Percentiles rank a stretch among this genome's conserved stretches.
Conservation (phyloP, 2,329 filamentous ascomycete genomes). For the Aspergillus proliferans region DNA sequence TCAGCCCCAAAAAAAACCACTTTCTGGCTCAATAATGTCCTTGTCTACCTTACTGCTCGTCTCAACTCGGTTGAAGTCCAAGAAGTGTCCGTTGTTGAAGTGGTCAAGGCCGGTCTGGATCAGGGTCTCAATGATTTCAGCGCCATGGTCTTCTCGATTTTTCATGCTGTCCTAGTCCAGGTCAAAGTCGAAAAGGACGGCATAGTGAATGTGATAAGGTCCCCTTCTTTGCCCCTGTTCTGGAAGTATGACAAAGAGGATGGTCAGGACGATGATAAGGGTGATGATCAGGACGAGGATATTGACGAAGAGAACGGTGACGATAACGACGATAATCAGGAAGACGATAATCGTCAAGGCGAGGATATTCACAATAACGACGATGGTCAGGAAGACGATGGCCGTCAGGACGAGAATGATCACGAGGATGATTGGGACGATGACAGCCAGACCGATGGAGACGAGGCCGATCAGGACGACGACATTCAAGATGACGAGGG, state of each 20-base stretch:
- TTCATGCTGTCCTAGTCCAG: slow-evolving; percentile 11
- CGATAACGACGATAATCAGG: background rate
- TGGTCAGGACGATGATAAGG: background rate
- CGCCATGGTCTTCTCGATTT: slow-evolving; percentile 13
- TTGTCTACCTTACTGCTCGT: slow-evolving; percentile 9
- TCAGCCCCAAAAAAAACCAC: slow-evolving; percentile 10
- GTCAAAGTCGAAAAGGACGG: slow-evolving; percentile 3
- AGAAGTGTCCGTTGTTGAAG: slow-evolving; percentile 9
- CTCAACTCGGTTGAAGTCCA: slow-evolving; percentile 11
- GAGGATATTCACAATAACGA: background rate
- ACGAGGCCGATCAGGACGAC: too few relatives aligned
- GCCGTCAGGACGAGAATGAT: background rate
- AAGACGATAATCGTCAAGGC: background rate
- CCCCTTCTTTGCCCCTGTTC: slow-evolving; percentile 9
- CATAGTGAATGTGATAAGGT: slow-evolving; percentile 5
- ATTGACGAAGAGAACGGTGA: background rate
- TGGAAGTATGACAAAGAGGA: slow-evolving; percentile 6
- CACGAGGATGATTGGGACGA: background rate
- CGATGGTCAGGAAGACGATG: background rate
- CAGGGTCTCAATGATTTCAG: slow-evolving; percentile 8
- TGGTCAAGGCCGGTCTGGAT: slow-evolving; percentile 9
- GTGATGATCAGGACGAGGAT: background rate
- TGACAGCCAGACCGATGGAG: background rate
- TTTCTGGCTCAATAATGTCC: slow-evolving; percentile 11
- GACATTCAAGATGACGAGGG: background rate